Conservation (phyloP, 306 rosid genomes). For the Cotoneaster glaucophyllus region DNA sequence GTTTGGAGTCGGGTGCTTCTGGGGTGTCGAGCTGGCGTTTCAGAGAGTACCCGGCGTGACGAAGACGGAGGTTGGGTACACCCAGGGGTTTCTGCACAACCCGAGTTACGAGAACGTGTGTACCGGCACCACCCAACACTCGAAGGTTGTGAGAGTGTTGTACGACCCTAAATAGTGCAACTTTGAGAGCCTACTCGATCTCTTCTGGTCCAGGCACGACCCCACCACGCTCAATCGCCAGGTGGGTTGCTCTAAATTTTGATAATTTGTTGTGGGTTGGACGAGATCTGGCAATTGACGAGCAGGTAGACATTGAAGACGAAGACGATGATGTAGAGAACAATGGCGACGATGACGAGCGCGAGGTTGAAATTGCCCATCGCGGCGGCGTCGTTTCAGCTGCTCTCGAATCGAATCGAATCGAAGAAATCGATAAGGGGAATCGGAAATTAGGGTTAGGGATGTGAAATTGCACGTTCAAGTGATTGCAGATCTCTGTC, state of each 20-base stretch:
- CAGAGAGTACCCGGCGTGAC: slow-evolving; percentile 80
- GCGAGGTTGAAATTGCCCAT: too few relatives aligned
- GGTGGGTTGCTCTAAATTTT: slow-evolving; percentile 32
- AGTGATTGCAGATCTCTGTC: too few relatives aligned
- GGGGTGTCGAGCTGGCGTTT: slow-evolving; percentile 92
- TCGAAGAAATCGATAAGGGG: too few relatives aligned
- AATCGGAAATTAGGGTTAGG: too few relatives aligned
- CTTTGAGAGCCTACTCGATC: slow-evolving; percentile 64
- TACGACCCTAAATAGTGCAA: slow-evolving; percentile 66
- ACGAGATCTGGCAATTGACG: not conserved
- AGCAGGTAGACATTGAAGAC: too few relatives aligned
- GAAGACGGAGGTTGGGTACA: slow-evolving; percentile 84
- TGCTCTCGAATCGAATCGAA: too few relatives aligned
- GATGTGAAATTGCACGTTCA: too few relatives aligned
- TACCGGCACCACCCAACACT: slow-evolving; percentile 58
- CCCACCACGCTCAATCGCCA: slow-evolving; percentile 92
- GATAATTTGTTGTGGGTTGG: not conserved
- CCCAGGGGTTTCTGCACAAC: slow-evolving; percentile 66
- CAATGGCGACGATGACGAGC: too few relatives aligned
- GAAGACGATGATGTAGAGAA: too few relatives aligned
- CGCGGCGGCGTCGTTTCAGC: too few relatives aligned
- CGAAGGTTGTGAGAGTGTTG: slow-evolving; percentile 83
- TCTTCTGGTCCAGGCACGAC: slow-evolving; percentile 76
- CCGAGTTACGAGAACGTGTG: slow-evolving; percentile 82
- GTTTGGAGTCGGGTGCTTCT: slow-evolving; percentile 96